phyloP scores from a whole-genome alignment of 169 alveolate species.

The Babesia ovata region DNA sequence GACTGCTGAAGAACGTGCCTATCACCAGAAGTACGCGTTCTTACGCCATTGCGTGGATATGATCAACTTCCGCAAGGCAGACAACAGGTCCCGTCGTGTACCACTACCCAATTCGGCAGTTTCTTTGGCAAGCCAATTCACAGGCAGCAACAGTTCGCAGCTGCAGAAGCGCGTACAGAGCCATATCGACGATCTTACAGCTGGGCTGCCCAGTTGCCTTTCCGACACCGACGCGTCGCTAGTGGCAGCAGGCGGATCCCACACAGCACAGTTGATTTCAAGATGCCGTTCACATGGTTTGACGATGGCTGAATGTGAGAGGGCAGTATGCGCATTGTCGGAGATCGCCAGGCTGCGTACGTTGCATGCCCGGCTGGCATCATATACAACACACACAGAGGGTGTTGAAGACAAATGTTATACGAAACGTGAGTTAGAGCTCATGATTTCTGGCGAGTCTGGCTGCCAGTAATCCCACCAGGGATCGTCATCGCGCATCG shows the following conservation, averaged over 20 bases:
- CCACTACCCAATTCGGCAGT: not conserved
- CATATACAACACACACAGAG: not conserved
- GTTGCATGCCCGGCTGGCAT: not conserved
- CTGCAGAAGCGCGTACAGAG: not conserved
- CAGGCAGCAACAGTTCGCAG: not conserved
- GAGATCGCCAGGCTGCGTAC: slow-evolving; percentile 8
- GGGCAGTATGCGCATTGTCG: not conserved
- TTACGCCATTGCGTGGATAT: slow-evolving; percentile 53
- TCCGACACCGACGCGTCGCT: not conserved
- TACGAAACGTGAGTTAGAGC: slow-evolving; percentile 3
- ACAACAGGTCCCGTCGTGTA: not conserved
- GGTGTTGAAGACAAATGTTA: not conserved
- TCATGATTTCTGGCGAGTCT: not conserved
- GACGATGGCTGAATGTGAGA: not conserved
- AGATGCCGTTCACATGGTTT: not conserved
- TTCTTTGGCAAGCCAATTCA: not conserved
- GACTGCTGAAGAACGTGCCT: slow-evolving; percentile 56
- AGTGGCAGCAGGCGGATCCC: not conserved
- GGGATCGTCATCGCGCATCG: not conserved
- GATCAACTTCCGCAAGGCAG: slow-evolving; percentile 22
- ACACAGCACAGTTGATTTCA: not conserved
- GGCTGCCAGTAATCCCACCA: not conserved
- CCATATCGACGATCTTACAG: not conserved
- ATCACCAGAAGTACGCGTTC: slow-evolving; percentile 50
- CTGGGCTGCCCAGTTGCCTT: slow-evolving; percentile 6